Evolutionary conservation across 768 basidiomycete species (phyloP), one percentile per base, ranked within the genome.

Genomic region (Macrolepiota dolichaula): DNA sequence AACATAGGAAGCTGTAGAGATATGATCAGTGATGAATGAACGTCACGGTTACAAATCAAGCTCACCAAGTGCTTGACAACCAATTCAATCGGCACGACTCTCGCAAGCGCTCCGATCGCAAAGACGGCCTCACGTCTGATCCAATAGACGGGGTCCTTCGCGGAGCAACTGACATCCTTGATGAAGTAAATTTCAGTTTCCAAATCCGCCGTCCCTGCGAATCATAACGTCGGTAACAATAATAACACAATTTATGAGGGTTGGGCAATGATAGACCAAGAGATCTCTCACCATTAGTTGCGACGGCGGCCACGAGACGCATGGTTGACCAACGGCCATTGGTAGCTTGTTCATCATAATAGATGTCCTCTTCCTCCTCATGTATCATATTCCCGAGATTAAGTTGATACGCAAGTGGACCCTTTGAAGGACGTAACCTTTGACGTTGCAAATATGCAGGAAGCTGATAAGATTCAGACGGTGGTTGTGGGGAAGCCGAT

Each of bases 281-380:
- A 32, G 29, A 32, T 32, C 29, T 32, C 81, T 69, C 71, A 91
- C 89, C 88, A 63, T 85, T 86, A 27, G 93, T 91, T 32, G 90
- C 84, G 12, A 94, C 86, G 7, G 92, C 87, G 40, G 94, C 94
- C 78, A 96, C 91, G 54, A 97, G 76, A 70, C 92, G 93, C 94
- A 97, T 94, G 67, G 93, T 93, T 4, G 92, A 91, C 52, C 96
- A 77, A 60, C 94, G 82, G 4, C 96, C 96, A 19, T 94, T 81
- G 4, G 90, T 85, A 13, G 89, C 92, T 70, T 96, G 92, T 32
- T 79, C 71, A 62, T 70, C 59, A 27, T 68, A 63, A 17, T 68
- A 66, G 42, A 66, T 64, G 50, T 60, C 47, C 17, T 59, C 61
- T 19, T 57, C 32, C 15, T 60, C 61, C 50, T 62, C 63, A 22